Evolutionary conservation across 1,139 yeast species (phyloP), one percentile per base, ranked within the genome.

Genomic region (Pichia sp.): DNA sequence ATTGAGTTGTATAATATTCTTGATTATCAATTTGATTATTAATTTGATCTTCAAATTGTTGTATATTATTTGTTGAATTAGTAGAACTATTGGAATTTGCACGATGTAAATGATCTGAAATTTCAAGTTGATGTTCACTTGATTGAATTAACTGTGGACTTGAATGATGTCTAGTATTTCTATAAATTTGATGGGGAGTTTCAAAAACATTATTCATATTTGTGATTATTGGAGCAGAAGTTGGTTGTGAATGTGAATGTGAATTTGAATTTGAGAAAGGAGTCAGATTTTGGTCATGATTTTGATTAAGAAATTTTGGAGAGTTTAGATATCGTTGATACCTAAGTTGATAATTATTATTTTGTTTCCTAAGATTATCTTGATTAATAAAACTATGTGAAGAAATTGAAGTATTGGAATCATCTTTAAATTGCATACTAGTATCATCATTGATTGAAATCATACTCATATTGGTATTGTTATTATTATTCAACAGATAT

Each of bases 1-100:
- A 62, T 51, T 76, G 78, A 31, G 81, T 76, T 0, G 85, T 76
- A 50, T 83, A 82, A 46, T 54, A 60, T 27, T 47, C 52, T 31
- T 44, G 39, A 27, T 46, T 48, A 40, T 44, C 41, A 1, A 41
- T 10, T 3, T 38, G 30, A 6, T 42, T 34, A 27, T 44, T 42
- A 32, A 36, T 26, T 7, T 46, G 41, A n/a, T 36, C 45, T 28
- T 38, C 38, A 7, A 6, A 6, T 30, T 6, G 32, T 8, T 6
- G 32, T 6, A 30, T 6, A 30, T 30, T 30, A 30, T 6, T 6
- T 30, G 32, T 6, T 30, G 32, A 18, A 18, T 18, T 18, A 18
- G 18, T 18, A 18, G 18, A 18, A 18, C 18, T 18, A 18, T 18
- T 18, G 18, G 18, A 18, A 18, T 18, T 18, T 18, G 18, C 18